Evolutionary conservation across 2,329 filamentous ascomycete species (phyloP).

Genomic region (Colletotrichum sojae): DNA sequence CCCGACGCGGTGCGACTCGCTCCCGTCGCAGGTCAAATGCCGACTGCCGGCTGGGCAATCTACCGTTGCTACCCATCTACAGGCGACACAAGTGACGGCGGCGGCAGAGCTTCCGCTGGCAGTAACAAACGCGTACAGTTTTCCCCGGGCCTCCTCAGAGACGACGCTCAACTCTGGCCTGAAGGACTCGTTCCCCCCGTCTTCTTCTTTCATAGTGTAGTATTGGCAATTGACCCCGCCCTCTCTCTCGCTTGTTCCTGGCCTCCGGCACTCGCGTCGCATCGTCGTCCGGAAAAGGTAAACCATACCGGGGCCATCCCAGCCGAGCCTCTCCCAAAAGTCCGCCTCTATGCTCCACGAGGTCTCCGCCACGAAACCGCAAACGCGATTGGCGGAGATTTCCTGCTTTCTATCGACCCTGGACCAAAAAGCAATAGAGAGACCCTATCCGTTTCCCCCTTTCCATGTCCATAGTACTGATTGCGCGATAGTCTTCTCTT

Average conservation of each 20-base stretch:
- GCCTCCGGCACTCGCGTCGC: conserved; percentile 17
- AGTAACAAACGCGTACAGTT: too few relatives aligned
- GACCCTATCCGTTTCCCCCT: not conserved
- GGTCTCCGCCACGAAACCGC: not conserved
- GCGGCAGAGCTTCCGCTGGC: too few relatives aligned
- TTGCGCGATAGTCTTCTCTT: conserved; percentile 4
- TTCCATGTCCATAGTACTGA: not conserved
- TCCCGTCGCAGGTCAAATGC: too few relatives aligned
- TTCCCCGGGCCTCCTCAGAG: too few relatives aligned
- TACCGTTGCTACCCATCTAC: too few relatives aligned
- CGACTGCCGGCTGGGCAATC: too few relatives aligned
- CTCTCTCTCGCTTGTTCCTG: not conserved
- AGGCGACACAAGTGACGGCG: too few relatives aligned
- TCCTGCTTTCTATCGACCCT: not conserved
- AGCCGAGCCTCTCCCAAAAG: conserved; percentile 4
- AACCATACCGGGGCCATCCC: conserved; percentile 8
- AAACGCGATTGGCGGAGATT: conserved; percentile 32
- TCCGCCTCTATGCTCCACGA: not conserved
- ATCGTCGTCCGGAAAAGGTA: conserved; percentile 13
- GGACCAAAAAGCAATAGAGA: not conserved
- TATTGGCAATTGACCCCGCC: not conserved
- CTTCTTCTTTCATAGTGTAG: too few relatives aligned
- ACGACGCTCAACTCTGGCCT: not conserved
- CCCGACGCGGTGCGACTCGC: too few relatives aligned
- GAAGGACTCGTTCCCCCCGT: not conserved